Evolutionary conservation across 805 yeast genomes (phyloP).

Genomic region (Candida qinlingensis): DNA sequence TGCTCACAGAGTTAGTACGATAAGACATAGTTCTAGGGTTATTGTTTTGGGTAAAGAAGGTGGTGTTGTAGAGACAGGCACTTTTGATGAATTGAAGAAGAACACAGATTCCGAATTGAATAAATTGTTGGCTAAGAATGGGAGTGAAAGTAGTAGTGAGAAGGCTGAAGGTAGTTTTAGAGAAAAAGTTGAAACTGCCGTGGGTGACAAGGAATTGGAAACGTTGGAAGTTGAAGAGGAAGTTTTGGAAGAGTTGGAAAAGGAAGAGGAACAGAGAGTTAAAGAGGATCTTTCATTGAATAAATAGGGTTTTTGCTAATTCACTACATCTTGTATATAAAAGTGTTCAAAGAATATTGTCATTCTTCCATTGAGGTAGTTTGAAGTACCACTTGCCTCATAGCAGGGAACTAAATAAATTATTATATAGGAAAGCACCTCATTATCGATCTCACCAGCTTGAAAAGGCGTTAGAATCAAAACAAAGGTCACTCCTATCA

Average conservation of each 20-base stretch:
- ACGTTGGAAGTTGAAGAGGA: slow-evolving; percentile 9
- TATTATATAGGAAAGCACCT: too few relatives aligned
- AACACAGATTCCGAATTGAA: slow-evolving; percentile 32
- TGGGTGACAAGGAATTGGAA: background rate
- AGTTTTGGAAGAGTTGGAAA: slow-evolving; percentile 8
- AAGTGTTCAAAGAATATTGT: too few relatives aligned
- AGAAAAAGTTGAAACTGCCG: background rate
- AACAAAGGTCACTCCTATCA: too few relatives aligned
- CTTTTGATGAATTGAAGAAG: slow-evolving; percentile 45
- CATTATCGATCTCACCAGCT: too few relatives aligned
- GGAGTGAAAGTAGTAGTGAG: slow-evolving; percentile 5
- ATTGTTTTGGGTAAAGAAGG: slow-evolving; percentile 76
- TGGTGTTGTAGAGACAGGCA: slow-evolving; percentile 66
- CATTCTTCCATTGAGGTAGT: too few relatives aligned
- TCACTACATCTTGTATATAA: too few relatives aligned
- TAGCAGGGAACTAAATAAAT: too few relatives aligned
- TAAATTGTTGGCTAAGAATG: slow-evolving; percentile 29
- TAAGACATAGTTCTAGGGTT: slow-evolving; percentile 73
- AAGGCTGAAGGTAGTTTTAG: slow-evolving; percentile 1
- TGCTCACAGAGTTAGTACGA: slow-evolving; percentile 88
- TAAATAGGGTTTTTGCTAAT: slow-evolving; percentile 2
- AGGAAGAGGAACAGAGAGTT: slow-evolving; percentile 3
- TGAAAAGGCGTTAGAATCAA: too few relatives aligned
- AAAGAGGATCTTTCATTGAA: slow-evolving; percentile 16
- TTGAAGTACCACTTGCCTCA: too few relatives aligned